Evolutionary conservation across 164 flowering plant genomes (phyloP), one percentile per base, ranked within the genome.

Genomic region (Liriodendron chinense): DNA sequence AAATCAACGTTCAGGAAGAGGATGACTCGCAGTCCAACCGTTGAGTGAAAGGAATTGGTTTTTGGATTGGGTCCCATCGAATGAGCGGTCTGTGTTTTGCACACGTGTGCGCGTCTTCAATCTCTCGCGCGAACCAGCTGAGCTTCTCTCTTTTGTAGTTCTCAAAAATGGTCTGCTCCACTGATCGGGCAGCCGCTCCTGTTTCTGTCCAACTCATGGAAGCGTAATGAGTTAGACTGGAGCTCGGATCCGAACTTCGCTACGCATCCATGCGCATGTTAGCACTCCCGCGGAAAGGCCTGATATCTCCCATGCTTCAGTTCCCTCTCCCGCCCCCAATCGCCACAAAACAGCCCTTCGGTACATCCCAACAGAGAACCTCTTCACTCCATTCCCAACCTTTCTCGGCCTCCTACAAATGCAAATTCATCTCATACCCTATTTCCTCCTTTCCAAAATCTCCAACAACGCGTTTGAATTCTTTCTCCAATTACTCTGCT

Each of bases 231-330:
- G 0, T 34, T 34, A 34, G 43, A 4, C 5, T 34, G 43, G 43
- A 34, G 43, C 5, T 7, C 43, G 7, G 43, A 3, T 34, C 7
- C 43, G 0, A 34, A 34, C 43, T 53, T 9, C 20, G 18, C 63
- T 22, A 6, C n/a, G 63, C 69, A 59, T 23, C 49, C 56, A 13
- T 22, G 34, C 68, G 62, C 68, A 75, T 69, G 57, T 65, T 75
- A 48, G 69, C 72, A 20, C 77, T 82, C 83, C 82, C 83, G 71
- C 82, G 82, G 75, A 76, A 76, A 59, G 85, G 65, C 69, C 81
- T 82, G 82, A 79, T 81, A 66, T 63, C 79, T 77, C 76, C 79
- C 48, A 74, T 74, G 65, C 59, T 72, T 77, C 76, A 21, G 13
- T 71, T 16, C 20, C 70, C 71, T 62, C 69, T 75, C 47, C 74